Base-by-base conservation (phyloP, 441 rosid species). In the Populus hybrid region DNA sequence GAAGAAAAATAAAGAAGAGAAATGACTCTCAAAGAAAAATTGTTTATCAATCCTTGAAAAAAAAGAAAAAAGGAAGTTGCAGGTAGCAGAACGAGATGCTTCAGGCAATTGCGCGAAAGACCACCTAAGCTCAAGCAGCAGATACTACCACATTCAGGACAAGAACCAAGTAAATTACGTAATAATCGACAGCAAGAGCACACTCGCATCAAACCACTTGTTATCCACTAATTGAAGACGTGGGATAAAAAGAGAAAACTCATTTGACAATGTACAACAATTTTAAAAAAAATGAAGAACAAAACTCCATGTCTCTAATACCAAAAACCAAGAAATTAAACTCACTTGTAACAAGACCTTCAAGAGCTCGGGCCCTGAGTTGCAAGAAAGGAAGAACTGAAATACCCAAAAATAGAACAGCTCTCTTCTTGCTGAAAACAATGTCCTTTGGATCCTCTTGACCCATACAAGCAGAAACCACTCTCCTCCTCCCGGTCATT, bases 311-410 rank as follows among this genome's bases (percentile, higher is more conserved):
- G 20, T 64, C 61, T 70, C 42, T 78, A 71, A 10, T 5, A 6
- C 20, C 3, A 78, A 14, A 8, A 8, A 66, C 11, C 66, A 30
- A 77, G 34, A 20, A 32, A 78, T 69, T 21, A 50, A 26, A 24
- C 91, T 89, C 70, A 89, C 90, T 78, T 70, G 82, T 23, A 36
- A 77, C 70, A 65, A 74, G 70, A 76, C 74, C 79, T 28, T 88
- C 84, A 73, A 88, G 80, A 82, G 97, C 98, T 28, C 80, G 63
- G 35, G 97, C 93, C 72, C 84, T 86, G 80, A 85, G 83, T 73
- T 85, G 90, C 72, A 92, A 78, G 38, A 93, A 88, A 8, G 98
- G 98, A 83, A 95, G 92, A 81, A 89, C 86, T 1, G 98, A 90
- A 81, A 91, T 76, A 79, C 98, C 97, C 79, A 92, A 86, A 24